These are phyloP conservation scores for Boletus rufocinnamomeus DNA, from an alignment of 768 basidiomycete species.

Conservation along the genomic window DNA sequence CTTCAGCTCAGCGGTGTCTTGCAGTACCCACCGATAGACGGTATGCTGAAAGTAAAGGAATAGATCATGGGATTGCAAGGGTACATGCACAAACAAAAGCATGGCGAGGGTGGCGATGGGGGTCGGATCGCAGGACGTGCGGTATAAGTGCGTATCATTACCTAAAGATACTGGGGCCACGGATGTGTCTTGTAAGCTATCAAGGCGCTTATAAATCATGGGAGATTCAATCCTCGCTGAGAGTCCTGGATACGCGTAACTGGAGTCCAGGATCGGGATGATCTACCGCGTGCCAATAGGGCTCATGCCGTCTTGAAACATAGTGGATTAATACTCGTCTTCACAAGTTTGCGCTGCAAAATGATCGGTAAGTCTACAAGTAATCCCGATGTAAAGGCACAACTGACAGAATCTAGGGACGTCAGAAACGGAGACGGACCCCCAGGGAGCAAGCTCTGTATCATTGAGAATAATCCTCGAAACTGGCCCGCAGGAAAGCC, in stretches of 20 bases:
- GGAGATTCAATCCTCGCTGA: slow-evolving; percentile 81
- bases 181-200: slow-evolving; percentile 52
- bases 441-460: slow-evolving; percentile 58
- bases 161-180: background rate
- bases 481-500: slow-evolving; percentile 67
- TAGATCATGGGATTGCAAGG: slow-evolving; percentile 72
- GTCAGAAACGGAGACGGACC: slow-evolving; percentile 72
- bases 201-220: slow-evolving; percentile 58
- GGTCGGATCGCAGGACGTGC: slow-evolving; percentile 77
- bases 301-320: background rate
- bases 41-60: slow-evolving; percentile 54
- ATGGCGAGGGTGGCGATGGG: slow-evolving; percentile 64
- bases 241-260: slow-evolving; percentile 64
- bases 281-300: background rate
- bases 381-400: background rate
- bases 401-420: slow-evolving; percentile 3
- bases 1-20: slow-evolving; percentile 53
- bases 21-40: slow-evolving; percentile 71
- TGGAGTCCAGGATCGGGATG: slow-evolving; percentile 5
- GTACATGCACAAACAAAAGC: slow-evolving; percentile 56
- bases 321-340: slow-evolving; percentile 65
- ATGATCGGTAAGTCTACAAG: slow-evolving; percentile 46
- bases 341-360: slow-evolving; percentile 51
- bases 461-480: slow-evolving; percentile 62
- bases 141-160: slow-evolving; percentile 27